Base-by-base conservation (phyloP, 2,329 filamentous ascomycete genomes). In the Botrytis elliptica region DNA sequence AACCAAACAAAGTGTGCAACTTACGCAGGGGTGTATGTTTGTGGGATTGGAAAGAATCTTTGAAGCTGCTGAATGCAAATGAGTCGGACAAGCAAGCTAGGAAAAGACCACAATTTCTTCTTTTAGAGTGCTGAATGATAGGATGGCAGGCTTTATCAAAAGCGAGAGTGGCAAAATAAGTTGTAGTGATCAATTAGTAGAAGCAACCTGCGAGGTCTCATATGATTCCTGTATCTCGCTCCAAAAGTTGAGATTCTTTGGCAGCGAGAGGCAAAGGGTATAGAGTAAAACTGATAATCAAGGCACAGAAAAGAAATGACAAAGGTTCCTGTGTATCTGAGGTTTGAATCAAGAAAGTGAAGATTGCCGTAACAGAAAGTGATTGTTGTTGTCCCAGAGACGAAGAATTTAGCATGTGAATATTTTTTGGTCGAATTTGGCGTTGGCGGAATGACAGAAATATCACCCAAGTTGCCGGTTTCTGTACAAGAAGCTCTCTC, bases 101-200 rank as follows among this genome's bases (percentile, higher is more conserved):
- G 12, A 55, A 25, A 52, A 55, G 25, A 4, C 10, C 1, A 29
- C 1, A 18, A 55, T 55, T 10, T 52, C 25, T 22, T 8, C 16
- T 3, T 14, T 3, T 14, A 1, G 5, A n/a, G 52, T 55, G 5
- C 4, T 55, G 12, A 8, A 3, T 55, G 12, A 18, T 29, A n/a
- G 52, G 25, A n/a, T 0, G 12, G 7, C 1, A 16, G 25, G 25
- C 5, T 29, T 7, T 16, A 2, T n/a, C 25, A 55, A 18, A 29
- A 29, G n/a, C 10, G 22, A n/a, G 49, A 52, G 10, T 1, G 4
- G 2, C 7, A 4, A 1, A n/a, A 52, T 0, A n/a, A n/a, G 10
- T 29, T 29, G 52, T 16, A 29, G 10, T 55, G 25, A 16, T 55
- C 14, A 0, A 10, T 59, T 10, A n/a, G 20, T 29, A 29, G 16